These are phyloP conservation scores for Boletus subparvulus DNA, from an alignment of 768 basidiomycete species.

Conservation along the genomic window DNA sequence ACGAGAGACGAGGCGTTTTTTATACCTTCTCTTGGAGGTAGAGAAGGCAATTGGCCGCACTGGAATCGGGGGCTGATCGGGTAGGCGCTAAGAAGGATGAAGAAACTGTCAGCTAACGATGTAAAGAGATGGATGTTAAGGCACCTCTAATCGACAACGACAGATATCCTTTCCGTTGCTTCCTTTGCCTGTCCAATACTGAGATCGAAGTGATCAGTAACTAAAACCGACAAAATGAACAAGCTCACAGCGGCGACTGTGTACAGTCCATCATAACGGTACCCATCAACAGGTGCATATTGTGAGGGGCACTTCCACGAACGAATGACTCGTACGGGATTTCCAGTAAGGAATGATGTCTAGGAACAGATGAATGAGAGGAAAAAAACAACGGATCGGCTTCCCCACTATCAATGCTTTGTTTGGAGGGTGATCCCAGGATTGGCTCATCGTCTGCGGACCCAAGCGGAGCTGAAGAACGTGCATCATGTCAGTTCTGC, in stretches of 20 bases:
- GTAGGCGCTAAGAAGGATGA: constrained; percentile 20
- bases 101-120: neutral
- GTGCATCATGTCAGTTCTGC: neutral
- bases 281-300: constrained; percentile 27
- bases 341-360: constrained; percentile 21
- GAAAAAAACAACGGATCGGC: neutral
- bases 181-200: constrained; percentile 27
- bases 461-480: constrained; percentile 14
- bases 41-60: neutral
- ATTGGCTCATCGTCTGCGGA: constrained; percentile 25
- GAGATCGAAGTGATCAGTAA: neutral
- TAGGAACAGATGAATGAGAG: constrained; percentile 1
- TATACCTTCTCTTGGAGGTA: neutral
- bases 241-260: constrained; percentile 21
- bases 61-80: constrained; percentile 26
- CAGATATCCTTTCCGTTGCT: constrained; percentile 15
- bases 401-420: constrained; percentile 20
- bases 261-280: constrained; percentile 34
- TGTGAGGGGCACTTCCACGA: constrained; percentile 19
- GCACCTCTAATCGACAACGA: constrained; percentile 29
- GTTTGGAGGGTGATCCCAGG: constrained; percentile 17
- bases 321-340: constrained; percentile 29
- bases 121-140: neutral
- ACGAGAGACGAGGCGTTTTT: neutral
- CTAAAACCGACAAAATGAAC: neutral